Evolutionary conservation across 2,329 filamentous ascomycete genomes (phyloP).

Genomic region (Neonectria hederae): DNA sequence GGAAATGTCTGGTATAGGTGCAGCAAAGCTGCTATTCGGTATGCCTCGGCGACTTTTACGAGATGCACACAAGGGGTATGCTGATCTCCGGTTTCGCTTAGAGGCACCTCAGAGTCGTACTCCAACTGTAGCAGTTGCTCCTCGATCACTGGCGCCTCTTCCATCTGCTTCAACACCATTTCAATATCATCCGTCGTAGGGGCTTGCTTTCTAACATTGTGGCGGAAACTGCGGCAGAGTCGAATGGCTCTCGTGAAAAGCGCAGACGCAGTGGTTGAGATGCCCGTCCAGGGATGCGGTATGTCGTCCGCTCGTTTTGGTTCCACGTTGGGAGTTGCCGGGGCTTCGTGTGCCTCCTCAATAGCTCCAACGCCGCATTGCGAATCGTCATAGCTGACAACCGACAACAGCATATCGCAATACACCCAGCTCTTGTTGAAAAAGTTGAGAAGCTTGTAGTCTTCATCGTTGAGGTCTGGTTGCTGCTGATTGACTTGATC

Average conservation of each 20-base stretch:
- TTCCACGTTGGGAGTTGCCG: background rate
- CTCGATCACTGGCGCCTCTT: constrained; percentile 47
- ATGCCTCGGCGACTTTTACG: constrained; percentile 50
- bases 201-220: constrained; percentile 31
- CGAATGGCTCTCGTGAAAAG: constrained; percentile 49
- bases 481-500: constrained; percentile 39
- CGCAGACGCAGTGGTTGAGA: constrained; percentile 46
- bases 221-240: constrained; percentile 49
- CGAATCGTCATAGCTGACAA: constrained; percentile 48
- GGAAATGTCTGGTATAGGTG: constrained; percentile 55
- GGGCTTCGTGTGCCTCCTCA: constrained; percentile 23
- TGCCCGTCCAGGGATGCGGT: constrained; percentile 52
- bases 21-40: constrained; percentile 49
- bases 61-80: constrained; percentile 46
- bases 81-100: constrained; percentile 46
- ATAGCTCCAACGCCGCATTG: constrained; percentile 13
- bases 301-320: constrained; percentile 28
- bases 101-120: constrained; percentile 23
- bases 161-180: constrained; percentile 35
- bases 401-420: constrained; percentile 52
- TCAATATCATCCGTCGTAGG: constrained; percentile 44
- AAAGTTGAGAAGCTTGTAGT: constrained; percentile 46
- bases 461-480: constrained; percentile 14
- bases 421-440: constrained; percentile 53
- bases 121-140: constrained; percentile 48